These are phyloP conservation scores for Pisolithus tinctorius DNA, from an alignment of 768 basidiomycete genomes.

Conservation along the genomic window DNA sequence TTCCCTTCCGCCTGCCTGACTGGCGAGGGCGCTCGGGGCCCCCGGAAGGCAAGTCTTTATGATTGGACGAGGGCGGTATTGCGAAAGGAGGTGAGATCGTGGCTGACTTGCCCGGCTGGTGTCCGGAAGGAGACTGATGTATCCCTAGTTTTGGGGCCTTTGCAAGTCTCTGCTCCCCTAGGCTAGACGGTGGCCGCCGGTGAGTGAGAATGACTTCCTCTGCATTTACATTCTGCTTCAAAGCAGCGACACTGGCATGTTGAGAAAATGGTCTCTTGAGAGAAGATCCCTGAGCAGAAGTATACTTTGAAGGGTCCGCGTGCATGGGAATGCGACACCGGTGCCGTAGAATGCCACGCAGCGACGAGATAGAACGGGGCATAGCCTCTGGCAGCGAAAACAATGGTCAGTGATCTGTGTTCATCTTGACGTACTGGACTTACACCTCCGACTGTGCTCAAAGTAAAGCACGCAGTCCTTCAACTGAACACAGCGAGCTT, in stretches of 20 bases:
- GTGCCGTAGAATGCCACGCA: slow-evolving; percentile 25
- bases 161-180: slow-evolving; percentile 8
- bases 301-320: slow-evolving; percentile 34
- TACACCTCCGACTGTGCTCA: not conserved
- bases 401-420: not conserved
- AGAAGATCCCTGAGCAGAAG: slow-evolving; percentile 15
- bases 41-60: slow-evolving; percentile 1
- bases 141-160: slow-evolving; percentile 11
- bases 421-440: not conserved
- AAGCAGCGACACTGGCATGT: slow-evolving; percentile 24
- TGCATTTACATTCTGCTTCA: slow-evolving; percentile 11
- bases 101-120: slow-evolving; percentile 9
- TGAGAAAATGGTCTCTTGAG: slow-evolving; percentile 45
- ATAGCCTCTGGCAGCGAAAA: too few relatives aligned
- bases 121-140: not conserved
- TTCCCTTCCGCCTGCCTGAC: slow-evolving; percentile 1
- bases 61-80: slow-evolving; percentile 23
- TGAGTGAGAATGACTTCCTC: slow-evolving; percentile 22
- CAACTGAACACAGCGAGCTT: not conserved
- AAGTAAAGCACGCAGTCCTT: not conserved
- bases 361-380: too few relatives aligned
- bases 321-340: slow-evolving; percentile 58
- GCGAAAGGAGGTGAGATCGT: slow-evolving; percentile 16
- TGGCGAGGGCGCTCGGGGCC: not conserved
- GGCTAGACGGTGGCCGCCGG: slow-evolving; percentile 1